These are phyloP conservation scores for Globisporangium megalacanthum DNA, from an alignment of 352 stramenopile species.

Conservation along the genomic window DNA sequence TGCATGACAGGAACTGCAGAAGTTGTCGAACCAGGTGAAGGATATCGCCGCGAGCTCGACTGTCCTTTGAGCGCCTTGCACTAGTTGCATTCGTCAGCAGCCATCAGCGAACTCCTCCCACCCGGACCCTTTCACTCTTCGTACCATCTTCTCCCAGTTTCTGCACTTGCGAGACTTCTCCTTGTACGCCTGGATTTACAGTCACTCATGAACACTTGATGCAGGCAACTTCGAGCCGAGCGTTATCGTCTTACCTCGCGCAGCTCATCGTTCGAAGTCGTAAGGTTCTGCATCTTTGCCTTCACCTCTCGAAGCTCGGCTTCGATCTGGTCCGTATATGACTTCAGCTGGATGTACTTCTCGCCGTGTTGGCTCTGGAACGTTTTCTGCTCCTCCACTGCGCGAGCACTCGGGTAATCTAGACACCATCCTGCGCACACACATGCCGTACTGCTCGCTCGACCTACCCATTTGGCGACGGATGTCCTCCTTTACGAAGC, in stretches of 20 bases:
- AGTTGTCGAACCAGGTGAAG: constrained; percentile 47
- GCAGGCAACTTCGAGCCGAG: not conserved
- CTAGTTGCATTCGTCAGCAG: constrained; percentile 17
- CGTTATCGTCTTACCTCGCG: constrained; percentile 37
- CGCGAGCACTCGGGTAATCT: not conserved
- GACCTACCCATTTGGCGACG: constrained; percentile 60
- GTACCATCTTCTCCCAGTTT: constrained; percentile 87
- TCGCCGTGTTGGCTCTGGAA: constrained; percentile 80
- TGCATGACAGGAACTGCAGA: constrained; percentile 27
- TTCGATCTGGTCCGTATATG: constrained; percentile 81
- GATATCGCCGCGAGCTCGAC: constrained; percentile 38
- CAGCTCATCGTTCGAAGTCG: constrained; percentile 70
- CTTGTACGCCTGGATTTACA: constrained; percentile 61
- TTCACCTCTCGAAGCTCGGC: constrained; percentile 78
- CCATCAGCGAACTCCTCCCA: not conserved
- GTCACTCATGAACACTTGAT: not conserved
- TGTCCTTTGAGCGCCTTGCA: constrained; percentile 72
- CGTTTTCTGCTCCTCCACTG: constrained; percentile 75
- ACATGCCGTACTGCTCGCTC: not conserved
- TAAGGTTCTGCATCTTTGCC: constrained; percentile 66
- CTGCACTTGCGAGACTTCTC: constrained; percentile 82
- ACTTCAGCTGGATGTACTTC: constrained; percentile 86
- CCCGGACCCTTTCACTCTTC: not conserved
- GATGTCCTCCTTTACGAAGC: constrained; percentile 47
- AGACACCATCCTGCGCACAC: not conserved